These are phyloP conservation scores for Pezicula radicicola DNA, from an alignment of 2,329 filamentous ascomycete species.

Conservation along the genomic window DNA sequence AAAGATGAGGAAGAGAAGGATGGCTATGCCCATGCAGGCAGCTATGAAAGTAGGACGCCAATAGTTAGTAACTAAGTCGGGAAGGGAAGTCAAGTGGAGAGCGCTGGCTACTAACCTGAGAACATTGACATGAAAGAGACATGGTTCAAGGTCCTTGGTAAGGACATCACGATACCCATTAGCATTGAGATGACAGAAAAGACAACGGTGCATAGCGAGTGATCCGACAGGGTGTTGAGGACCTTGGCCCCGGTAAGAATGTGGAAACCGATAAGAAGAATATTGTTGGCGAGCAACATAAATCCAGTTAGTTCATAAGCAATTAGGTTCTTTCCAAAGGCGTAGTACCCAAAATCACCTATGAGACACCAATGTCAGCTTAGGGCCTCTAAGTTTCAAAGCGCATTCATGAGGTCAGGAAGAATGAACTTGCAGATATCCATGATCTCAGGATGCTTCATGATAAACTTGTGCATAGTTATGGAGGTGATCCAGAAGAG, in stretches of 20 bases:
- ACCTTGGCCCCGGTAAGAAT: conserved; percentile 46
- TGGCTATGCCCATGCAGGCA: conserved; percentile 43
- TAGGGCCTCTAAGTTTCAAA: background rate
- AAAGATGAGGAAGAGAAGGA: conserved; percentile 47
- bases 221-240: conserved; percentile 45
- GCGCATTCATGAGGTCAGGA: background rate
- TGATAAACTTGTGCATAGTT: conserved; percentile 49
- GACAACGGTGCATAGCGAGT: conserved; percentile 44
- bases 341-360: conserved; percentile 45
- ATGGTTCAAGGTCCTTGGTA: conserved; percentile 42
- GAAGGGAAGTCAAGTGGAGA: background rate
- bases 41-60: conserved; percentile 20
- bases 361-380: conserved; percentile 1
- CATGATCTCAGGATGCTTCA: conserved; percentile 46
- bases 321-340: conserved; percentile 38
- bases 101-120: conserved; percentile 26
- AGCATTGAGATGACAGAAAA: conserved; percentile 43
- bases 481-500: conserved; percentile 48
- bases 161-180: conserved; percentile 43
- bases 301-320: conserved; percentile 43
- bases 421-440: conserved; percentile 38
- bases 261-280: conserved; percentile 47
- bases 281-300: conserved; percentile 49
- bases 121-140: conserved; percentile 49
- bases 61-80: conserved; percentile 2